Percentiles rank a stretch among this genome's conserved stretches.
These are phyloP conservation scores for Leccinum disarticulatum DNA, from an alignment of 768 basidiomycete genomes.

Conservation along the genomic window DNA sequence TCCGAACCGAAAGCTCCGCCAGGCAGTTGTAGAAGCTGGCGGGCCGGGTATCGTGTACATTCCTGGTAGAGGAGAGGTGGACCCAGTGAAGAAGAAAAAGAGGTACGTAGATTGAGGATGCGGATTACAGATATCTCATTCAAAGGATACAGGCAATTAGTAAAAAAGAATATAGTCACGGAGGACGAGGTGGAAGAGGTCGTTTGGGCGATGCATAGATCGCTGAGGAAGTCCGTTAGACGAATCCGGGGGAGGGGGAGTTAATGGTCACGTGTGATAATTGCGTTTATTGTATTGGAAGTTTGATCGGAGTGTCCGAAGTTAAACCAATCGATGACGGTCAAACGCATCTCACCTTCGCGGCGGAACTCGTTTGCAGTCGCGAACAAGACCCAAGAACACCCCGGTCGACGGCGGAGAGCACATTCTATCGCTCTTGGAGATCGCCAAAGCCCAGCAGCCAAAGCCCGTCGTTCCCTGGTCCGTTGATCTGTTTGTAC, in stretches of 20 bases:
- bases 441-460: slow-evolving; percentile 64
- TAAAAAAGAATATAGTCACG: slow-evolving; percentile 57
- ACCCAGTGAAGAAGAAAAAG: slow-evolving; percentile 63
- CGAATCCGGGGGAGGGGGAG: slow-evolving; percentile 36
- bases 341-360: slow-evolving; percentile 20
- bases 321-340: not conserved
- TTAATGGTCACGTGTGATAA: slow-evolving; percentile 32
- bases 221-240: slow-evolving; percentile 31
- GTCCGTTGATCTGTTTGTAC: slow-evolving; percentile 41
- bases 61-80: slow-evolving; percentile 36
- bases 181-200: slow-evolving; percentile 60
- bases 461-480: slow-evolving; percentile 67
- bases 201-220: slow-evolving; percentile 30
- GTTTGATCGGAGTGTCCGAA: not conserved
- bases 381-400: slow-evolving; percentile 48
- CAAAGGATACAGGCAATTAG: slow-evolving; percentile 42
- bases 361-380: slow-evolving; percentile 74
- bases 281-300: slow-evolving; percentile 16
- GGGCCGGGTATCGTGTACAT: slow-evolving; percentile 35
- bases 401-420: slow-evolving; percentile 53
- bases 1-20: slow-evolving; percentile 40
- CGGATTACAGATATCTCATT: slow-evolving; percentile 2
- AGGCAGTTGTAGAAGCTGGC: slow-evolving; percentile 23
- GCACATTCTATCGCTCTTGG: slow-evolving; percentile 78
- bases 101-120: slow-evolving; percentile 42